Conservation (phyloP, 2,329 filamentous ascomycete species). For the Xylariaceae sp. region DNA sequence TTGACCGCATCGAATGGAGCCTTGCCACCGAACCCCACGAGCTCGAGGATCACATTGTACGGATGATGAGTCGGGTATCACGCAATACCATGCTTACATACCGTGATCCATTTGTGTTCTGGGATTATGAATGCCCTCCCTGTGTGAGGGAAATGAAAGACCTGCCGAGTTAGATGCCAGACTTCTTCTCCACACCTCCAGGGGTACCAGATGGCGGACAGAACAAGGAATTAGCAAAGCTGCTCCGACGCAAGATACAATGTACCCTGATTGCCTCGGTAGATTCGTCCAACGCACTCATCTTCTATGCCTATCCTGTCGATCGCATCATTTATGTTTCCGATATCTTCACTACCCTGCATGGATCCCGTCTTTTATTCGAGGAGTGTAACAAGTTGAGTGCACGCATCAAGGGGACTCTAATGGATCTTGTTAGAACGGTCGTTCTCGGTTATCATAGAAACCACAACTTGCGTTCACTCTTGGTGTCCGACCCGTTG, state of each 20-base stretch:
- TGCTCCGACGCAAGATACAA: too few species aligned
- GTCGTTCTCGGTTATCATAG: background rate
- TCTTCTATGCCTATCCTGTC: background rate
- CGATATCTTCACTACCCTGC: background rate
- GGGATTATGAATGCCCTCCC: background rate
- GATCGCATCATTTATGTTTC: background rate
- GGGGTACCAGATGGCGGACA: too few species aligned
- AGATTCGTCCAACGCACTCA: background rate
- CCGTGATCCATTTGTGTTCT: background rate
- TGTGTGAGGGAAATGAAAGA: background rate
- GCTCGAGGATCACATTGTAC: too few species aligned
- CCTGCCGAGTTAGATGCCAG: background rate
- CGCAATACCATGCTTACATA: background rate
- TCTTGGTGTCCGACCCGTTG: too few species aligned
- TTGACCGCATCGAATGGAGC: too few species aligned
- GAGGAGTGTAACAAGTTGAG: background rate
- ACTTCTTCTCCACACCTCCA: background rate
- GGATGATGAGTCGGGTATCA: too few species aligned
- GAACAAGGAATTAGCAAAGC: too few species aligned
- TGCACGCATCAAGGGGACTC: background rate
- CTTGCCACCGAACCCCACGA: too few species aligned
- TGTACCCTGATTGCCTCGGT: too few species aligned
- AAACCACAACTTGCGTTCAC: too few species aligned
- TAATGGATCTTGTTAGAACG: background rate
- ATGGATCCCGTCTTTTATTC: background rate